Conservation (phyloP, 768 basidiomycete genomes). For the Boletus rubescentipes region DNA sequence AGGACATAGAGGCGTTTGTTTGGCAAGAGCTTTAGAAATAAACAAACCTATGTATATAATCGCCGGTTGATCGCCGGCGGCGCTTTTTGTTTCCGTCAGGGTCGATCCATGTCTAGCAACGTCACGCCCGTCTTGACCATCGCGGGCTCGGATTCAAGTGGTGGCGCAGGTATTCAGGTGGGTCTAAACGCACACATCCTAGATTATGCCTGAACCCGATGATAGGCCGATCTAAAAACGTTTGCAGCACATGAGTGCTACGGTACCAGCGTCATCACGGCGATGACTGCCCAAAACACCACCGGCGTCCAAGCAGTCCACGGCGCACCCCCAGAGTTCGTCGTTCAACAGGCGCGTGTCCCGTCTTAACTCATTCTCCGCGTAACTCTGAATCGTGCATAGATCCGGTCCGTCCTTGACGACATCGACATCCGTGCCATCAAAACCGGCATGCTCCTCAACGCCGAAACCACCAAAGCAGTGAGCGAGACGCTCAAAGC, state of each 20-base stretch:
- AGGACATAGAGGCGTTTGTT: constrained; percentile 27
- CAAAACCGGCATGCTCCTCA: constrained; percentile 90
- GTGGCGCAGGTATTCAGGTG: constrained; percentile 90
- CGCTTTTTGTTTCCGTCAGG: neutral
- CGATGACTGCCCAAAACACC: constrained; percentile 89
- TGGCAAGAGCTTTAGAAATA: constrained; percentile 28
- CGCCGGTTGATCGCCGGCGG: no score
- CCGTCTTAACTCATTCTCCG: no score
- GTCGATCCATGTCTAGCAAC: constrained; percentile 5
- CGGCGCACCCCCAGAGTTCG: constrained; percentile 64
- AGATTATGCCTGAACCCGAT: neutral
- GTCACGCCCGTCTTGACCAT: constrained; percentile 59
- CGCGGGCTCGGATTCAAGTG: constrained; percentile 79
- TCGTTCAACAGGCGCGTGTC: constrained; percentile 65
- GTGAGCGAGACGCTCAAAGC: constrained; percentile 51
- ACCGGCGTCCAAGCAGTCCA: constrained; percentile 76
- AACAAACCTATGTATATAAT: constrained; percentile 24
- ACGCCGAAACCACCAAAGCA: constrained; percentile 49
- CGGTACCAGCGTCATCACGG: constrained; percentile 80
- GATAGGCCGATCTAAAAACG: constrained; percentile 85
- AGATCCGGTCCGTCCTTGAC: constrained; percentile 70
- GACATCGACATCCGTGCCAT: constrained; percentile 73
- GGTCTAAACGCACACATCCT: constrained; percentile 3
- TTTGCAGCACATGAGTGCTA: constrained; percentile 78
- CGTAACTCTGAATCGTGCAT: no score